Base-by-base conservation (phyloP, 116 monocot genomes). In the Iris pallida region DNA sequence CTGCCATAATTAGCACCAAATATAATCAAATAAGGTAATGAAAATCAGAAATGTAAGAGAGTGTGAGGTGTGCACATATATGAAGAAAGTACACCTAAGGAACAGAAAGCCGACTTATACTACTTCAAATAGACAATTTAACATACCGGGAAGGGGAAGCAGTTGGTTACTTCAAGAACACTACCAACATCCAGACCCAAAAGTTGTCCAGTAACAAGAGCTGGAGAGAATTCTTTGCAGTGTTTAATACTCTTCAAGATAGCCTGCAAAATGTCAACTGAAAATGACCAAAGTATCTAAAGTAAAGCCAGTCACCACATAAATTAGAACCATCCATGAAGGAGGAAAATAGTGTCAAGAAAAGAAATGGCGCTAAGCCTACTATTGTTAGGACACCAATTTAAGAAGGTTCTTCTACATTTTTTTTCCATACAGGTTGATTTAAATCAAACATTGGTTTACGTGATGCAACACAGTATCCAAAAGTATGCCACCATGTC, bases 131-230 rank as follows among this genome's bases (percentile, higher is more conserved):
- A 30, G 30, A 30, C 30, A 30, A 30, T 30, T 1, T 30, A 30
- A 30, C 78, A 53, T 82, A 93, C 93, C 54, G 93, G 93, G 53
- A 93, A 93, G 49, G 93, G 93, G 76, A 93, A 89, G 65, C 93
- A 93, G 54, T 93, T 89, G 16, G 89, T 89, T 42, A 93, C 84
- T 84, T 93, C 93, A 67, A 89, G 86, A 42, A 93, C 89, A 62
- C 93, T 89, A 8, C 93, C 93, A 76, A 93, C 93, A 78, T 93
- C 93, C 60, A 93, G 73, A 55, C 93, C 93, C 63, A 86, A 86
- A 71, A 93, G 84, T 69, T 93, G 93, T 47, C 93, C 93, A 6
- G 89, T 93, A 19, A 93, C 93, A 16, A 93, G 61, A 68, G 93
- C 64, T 44, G 93, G 93, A 18, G 89, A 81, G 54, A 86, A 93